Percentiles rank a stretch among this genome's conserved stretches.
phyloP scores from a whole-genome alignment of 805 yeast species.

The Blastobotrys chiropterorum region DNA sequence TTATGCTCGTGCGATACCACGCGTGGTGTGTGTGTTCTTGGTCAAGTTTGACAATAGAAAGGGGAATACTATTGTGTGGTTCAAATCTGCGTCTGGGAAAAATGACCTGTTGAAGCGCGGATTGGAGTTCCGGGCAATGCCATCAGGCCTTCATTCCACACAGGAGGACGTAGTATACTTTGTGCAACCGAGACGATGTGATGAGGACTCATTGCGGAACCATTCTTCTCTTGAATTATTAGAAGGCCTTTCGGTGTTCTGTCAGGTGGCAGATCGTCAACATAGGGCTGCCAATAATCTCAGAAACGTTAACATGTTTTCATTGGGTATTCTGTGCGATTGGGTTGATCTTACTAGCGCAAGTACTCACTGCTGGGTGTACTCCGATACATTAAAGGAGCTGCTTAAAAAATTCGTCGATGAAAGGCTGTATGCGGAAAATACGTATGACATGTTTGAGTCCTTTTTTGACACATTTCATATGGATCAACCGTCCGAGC shows the following conservation, averaged over 20 bases:
- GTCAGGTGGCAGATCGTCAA: constrained; percentile 37
- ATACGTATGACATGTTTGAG: constrained; percentile 7
- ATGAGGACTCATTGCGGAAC: neutral
- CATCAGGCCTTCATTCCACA: constrained; percentile 59
- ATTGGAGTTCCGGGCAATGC: constrained; percentile 59
- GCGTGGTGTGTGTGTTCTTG: constrained; percentile 34
- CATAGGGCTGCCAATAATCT: constrained; percentile 20
- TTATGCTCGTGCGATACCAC: constrained; percentile 1
- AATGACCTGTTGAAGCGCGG: constrained; percentile 31
- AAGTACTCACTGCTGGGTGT: constrained; percentile 22
- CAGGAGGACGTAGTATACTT: constrained; percentile 50
- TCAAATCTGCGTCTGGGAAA: constrained; percentile 18
- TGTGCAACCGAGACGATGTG: constrained; percentile 30
- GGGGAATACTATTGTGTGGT: constrained; percentile 47
- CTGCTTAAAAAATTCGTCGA: constrained; percentile 14
- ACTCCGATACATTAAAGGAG: constrained; percentile 35
- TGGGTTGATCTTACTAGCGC: neutral
- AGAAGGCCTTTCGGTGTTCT: constrained; percentile 45
- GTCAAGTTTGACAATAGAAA: constrained; percentile 47
- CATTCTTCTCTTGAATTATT: constrained; percentile 10
- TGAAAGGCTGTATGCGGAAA: neutral
- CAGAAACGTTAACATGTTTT: constrained; percentile 44
- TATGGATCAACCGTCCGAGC: constrained; percentile 35
- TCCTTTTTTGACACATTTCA: constrained; percentile 8
- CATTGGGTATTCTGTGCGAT: constrained; percentile 48